A percentile compares a stretch with the other conserved stretches of the same genome.
Conservation (phyloP, 345 rosid genomes). For the rapeseed (Brassica napus) region DNA sequence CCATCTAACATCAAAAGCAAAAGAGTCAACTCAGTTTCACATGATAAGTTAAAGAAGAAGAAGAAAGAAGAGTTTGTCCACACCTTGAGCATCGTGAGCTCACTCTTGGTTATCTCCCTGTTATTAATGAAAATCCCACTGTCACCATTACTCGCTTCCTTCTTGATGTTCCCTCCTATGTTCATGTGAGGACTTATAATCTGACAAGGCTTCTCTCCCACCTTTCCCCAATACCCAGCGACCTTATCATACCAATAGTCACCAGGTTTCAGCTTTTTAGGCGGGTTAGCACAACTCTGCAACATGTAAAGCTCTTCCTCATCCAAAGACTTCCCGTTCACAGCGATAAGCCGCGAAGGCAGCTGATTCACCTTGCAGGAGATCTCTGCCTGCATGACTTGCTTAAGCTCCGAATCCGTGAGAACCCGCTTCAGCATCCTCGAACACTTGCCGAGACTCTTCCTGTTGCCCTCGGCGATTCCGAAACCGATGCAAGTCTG, state of each 20-base stretch:
- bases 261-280: conserved; percentile 75
- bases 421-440: conserved; percentile 59
- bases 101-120: conserved; percentile 69
- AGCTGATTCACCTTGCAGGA: conserved; percentile 64
- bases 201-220: conserved; percentile 80
- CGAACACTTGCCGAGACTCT: conserved; percentile 61
- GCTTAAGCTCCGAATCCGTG: conserved; percentile 51
- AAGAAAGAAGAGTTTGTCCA: neutral
- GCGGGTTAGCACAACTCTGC: conserved; percentile 70
- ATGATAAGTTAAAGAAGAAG: neutral
- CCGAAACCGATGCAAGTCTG: conserved; percentile 63
- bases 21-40: neutral
- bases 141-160: conserved; percentile 74
- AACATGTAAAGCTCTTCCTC: conserved; percentile 48
- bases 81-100: conserved; percentile 77
- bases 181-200: conserved; percentile 57
- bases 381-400: conserved; percentile 60
- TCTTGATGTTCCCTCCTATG: conserved; percentile 53
- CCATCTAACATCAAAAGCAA: conserved; percentile 48
- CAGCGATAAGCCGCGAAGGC: conserved; percentile 61
- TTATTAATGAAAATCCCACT: conserved; percentile 54
- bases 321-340: conserved; percentile 56
- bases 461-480: conserved; percentile 60
- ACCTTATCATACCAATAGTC: conserved; percentile 80
- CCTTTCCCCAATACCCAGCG: conserved; percentile 95